phyloP scores from a whole-genome alignment of 2,329 filamentous ascomycete species.

The Xylaria sp. region DNA sequence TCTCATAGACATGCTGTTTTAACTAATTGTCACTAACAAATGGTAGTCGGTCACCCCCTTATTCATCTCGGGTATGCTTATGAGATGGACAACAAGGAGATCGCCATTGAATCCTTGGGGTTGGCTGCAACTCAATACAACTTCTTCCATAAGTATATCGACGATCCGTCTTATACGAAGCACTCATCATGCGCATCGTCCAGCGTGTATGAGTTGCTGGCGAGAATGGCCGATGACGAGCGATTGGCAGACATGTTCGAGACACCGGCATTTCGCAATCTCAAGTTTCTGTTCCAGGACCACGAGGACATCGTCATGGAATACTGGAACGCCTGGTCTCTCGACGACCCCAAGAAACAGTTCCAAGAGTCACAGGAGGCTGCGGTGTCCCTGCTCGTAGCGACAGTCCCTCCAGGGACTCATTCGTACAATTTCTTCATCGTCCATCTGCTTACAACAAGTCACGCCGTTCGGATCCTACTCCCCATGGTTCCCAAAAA shows the following conservation, averaged over 20 bases:
- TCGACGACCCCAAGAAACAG: constrained; percentile 64
- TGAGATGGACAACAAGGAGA: constrained; percentile 76
- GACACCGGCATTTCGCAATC: constrained; percentile 54
- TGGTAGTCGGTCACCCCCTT: constrained; percentile 76
- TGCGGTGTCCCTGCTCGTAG: constrained; percentile 57
- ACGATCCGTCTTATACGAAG: constrained; percentile 65
- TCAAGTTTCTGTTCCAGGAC: constrained; percentile 61
- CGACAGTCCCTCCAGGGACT: constrained; percentile 51
- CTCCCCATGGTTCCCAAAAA: constrained; percentile 69
- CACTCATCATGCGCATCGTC: constrained; percentile 54
- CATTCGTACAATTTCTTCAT: constrained; percentile 77
- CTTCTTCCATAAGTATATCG: constrained; percentile 61
- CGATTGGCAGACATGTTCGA: constrained; percentile 64
- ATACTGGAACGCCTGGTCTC: constrained; percentile 85
- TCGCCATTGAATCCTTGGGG: constrained; percentile 83
- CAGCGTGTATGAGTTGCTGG: constrained; percentile 65
- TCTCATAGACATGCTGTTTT: constrained; percentile 4
- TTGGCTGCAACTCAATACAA: constrained; percentile 57
- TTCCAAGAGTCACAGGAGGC: constrained; percentile 67
- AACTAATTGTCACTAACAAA: constrained; percentile 27
- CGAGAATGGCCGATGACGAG: constrained; percentile 62
- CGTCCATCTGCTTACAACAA: constrained; percentile 75
- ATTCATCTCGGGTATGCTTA: constrained; percentile 94
- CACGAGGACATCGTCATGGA: constrained; percentile 68
- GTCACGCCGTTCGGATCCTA: constrained; percentile 81